Percentiles rank a stretch among this genome's conserved stretches.
Evolutionary conservation across 495 filamentous ascomycete species (phyloP).

Genomic region (Neurospora sp.): DNA sequence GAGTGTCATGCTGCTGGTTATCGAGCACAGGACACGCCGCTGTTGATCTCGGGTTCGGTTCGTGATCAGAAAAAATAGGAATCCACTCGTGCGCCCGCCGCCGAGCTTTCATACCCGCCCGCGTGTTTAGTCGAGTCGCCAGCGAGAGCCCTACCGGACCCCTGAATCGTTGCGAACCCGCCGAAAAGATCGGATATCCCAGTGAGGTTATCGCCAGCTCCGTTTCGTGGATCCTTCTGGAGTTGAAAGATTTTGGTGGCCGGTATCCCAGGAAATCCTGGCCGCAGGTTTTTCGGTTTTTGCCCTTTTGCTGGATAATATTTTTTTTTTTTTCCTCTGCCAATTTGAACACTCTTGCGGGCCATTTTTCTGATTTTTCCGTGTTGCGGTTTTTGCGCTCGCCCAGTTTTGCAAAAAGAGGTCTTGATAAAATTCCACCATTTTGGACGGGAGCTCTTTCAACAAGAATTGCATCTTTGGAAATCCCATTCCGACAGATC

Average conservation of each 20-base stretch:
- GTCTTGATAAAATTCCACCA: slow-evolving; percentile 7
- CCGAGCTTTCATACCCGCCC: slow-evolving; percentile 12
- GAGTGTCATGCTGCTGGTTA: slow-evolving; percentile 6
- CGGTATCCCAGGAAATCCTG: slow-evolving; percentile 21
- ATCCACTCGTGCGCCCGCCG: slow-evolving; percentile 4
- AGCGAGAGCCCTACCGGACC: slow-evolving; percentile 9
- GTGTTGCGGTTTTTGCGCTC: slow-evolving; percentile 14
- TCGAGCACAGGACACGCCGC: slow-evolving; percentile 2
- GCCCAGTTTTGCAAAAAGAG: slow-evolving; percentile 3
- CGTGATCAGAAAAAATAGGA: slow-evolving; percentile 1
- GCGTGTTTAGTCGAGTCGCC: slow-evolving; percentile 8
- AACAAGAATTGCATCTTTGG: slow-evolving; percentile 7
- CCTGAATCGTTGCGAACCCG: slow-evolving; percentile 4
- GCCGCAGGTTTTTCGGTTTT: slow-evolving; percentile 19
- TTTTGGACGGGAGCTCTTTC: background rate
- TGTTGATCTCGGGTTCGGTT: background rate
- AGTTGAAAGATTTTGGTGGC: slow-evolving; percentile 18
- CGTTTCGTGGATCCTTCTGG: slow-evolving; percentile 21
- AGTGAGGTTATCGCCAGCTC: slow-evolving; percentile 21
- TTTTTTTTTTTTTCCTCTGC: slow-evolving; percentile 5
- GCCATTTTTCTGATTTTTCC: slow-evolving; percentile 7
- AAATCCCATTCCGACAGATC: slow-evolving; percentile 1
- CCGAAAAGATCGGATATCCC: slow-evolving; percentile 16
- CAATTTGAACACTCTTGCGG: slow-evolving; percentile 2
- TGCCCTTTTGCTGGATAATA: slow-evolving; percentile 11